Evolutionary conservation across 169 alveolate species (phyloP).

Genomic region (Eimeria brunetti): DNA sequence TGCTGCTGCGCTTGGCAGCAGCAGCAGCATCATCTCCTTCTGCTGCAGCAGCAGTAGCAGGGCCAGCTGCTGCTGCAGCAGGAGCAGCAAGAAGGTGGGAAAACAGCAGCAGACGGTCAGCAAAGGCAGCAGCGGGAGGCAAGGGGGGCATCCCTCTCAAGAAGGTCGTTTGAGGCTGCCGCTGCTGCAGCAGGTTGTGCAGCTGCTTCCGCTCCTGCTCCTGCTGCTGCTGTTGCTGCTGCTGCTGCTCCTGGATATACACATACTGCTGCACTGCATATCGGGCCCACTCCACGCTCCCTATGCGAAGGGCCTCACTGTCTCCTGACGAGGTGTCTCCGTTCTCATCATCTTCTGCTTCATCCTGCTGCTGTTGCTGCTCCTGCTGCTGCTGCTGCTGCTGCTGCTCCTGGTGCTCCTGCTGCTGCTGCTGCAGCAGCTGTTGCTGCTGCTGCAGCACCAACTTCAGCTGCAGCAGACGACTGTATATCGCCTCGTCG

Average conservation of each 20-base stretch:
- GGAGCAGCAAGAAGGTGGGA: slow-evolving; percentile 23
- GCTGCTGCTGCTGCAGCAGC: neutral
- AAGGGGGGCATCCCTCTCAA: neutral
- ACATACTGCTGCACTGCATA: slow-evolving; percentile 44
- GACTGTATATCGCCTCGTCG: slow-evolving; percentile 28
- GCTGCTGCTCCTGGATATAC: slow-evolving; percentile 35
- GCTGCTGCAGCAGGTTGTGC: neutral
- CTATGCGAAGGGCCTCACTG: neutral
- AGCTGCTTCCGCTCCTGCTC: slow-evolving; percentile 8
- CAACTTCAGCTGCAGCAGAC: slow-evolving; percentile 6
- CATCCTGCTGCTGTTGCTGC: no score
- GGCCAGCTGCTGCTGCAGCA: neutral
- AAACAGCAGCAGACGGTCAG: slow-evolving; percentile 49
- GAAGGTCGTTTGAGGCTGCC: neutral
- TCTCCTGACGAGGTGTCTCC: neutral
- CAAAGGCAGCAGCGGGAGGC: slow-evolving; percentile 31
- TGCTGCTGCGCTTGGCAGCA: no score
- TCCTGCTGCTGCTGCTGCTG: neutral
- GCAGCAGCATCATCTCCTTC: no score
- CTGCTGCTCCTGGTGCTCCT: slow-evolving; percentile 2
- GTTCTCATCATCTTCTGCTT: no score
- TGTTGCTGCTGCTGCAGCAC: slow-evolving; percentile 33
- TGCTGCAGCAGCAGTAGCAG: no score
- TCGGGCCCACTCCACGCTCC: slow-evolving; percentile 39
- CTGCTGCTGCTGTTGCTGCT: slow-evolving; percentile 14